phyloP scores from a whole-genome alignment of 306 rosid species.

The Lathyrus aphaca region DNA sequence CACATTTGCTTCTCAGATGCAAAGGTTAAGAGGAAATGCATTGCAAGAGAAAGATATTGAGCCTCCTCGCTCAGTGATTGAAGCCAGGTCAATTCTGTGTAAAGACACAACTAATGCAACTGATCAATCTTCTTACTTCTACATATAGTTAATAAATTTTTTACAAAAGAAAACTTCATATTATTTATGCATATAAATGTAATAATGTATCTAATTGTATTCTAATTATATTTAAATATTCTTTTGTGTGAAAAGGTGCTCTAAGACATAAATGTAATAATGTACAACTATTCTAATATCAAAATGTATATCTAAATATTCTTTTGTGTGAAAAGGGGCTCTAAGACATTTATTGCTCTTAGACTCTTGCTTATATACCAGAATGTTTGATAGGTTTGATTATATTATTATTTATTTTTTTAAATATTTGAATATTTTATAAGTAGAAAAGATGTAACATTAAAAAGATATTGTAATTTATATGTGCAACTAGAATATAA shows the following conservation, averaged over 20 bases:
- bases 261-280: slow-evolving; percentile 12
- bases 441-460: too few relatives aligned
- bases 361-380: too few relatives aligned
- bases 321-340: background rate
- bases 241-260: background rate
- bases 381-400: too few relatives aligned
- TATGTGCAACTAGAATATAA: too few relatives aligned
- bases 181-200: slow-evolving; percentile 19
- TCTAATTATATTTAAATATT: background rate
- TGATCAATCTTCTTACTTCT: slow-evolving; percentile 67
- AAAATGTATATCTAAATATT: background rate
- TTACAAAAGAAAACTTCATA: slow-evolving; percentile 1
- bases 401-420: too few relatives aligned
- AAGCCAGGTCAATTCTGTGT: slow-evolving; percentile 92
- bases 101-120: slow-evolving; percentile 72
- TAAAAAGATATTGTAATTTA: too few relatives aligned
- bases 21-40: slow-evolving; percentile 81
- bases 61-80: slow-evolving; percentile 89
- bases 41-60: slow-evolving; percentile 89
- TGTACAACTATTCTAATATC: background rate
- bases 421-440: too few relatives aligned
- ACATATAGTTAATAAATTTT: slow-evolving; percentile 39
- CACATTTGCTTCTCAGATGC: slow-evolving; percentile 97
- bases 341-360: background rate
- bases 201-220: background rate